Evolutionary conservation across 2,329 filamentous ascomycete species (phyloP), one percentile per base, ranked within the genome.

Genomic region (Escovopsis weberi): DNA sequence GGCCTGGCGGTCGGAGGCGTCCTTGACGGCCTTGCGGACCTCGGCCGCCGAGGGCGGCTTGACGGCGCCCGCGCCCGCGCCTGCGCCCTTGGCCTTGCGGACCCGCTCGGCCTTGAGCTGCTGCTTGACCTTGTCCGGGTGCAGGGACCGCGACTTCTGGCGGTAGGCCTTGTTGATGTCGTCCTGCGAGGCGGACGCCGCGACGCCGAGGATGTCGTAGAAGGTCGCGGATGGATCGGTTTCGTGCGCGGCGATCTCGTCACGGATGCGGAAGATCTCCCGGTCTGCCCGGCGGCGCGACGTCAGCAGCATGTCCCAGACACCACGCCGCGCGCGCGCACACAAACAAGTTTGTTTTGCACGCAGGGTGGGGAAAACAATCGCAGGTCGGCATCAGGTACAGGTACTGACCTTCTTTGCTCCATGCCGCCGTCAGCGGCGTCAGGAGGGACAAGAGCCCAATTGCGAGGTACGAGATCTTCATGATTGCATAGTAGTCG

Each of bases 61-160:
- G 59, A 70, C 68, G 48, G 84, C 77, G 51, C 77, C 10, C 1
- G 73, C 68, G 59, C 80, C 75, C 52, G 69, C 70, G 47, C 61
- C 62, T 51, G 69, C 70, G 47, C 61, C 62, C 44, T 64, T 64
- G 51, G 70, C 68, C 48, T 67, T 64, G 55, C 73, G 71, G 50
- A 72, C 70, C 55, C 77, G 79, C 58, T 82, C 79, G 49, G 83
- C 74, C 47, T 83, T 70, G 62, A 91, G 84, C 59, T 80, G 72
- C 62, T 88, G 85, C 63, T 82, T 85, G 54, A 89, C 88, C 70
- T 96, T 98, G 75, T 98, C 91, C 1, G 91, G 91, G 62, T 98
- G 91, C 39, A 95, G 70, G 42, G 75, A 70, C 50, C 80, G 75
- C 38, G 87, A 83, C 65, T 82, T 86, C 66, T 88, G 87, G 67